Conservation (phyloP, 257 asterid genomes). For the Pogostemon cablin region DNA sequence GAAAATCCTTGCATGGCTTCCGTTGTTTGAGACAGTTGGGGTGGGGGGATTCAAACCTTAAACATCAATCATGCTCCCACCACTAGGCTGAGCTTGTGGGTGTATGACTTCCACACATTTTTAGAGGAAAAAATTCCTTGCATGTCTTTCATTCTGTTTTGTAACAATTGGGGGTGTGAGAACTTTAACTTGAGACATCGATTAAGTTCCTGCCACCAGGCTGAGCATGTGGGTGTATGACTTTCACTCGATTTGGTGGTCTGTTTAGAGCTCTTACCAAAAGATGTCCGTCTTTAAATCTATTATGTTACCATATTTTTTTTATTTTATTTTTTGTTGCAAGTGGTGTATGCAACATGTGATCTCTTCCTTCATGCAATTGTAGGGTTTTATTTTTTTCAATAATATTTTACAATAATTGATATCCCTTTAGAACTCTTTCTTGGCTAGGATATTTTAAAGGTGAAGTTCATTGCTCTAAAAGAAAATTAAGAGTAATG, state of each 20-base stretch:
- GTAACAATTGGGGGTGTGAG: not conserved
- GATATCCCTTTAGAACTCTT: not conserved
- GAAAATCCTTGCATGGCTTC: not conserved
- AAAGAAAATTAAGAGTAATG: not conserved
- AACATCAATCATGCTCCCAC: not conserved
- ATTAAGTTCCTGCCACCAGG: not conserved
- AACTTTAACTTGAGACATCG: not conserved
- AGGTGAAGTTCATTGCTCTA: not conserved
- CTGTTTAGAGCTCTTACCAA: not conserved
- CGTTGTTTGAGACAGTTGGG: not conserved
- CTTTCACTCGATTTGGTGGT: not conserved
- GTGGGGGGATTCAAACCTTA: not conserved
- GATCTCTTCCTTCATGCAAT: not conserved
- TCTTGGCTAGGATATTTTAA: not conserved
- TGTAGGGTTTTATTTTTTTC: not conserved
- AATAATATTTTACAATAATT: not conserved
- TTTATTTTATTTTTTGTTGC: not conserved
- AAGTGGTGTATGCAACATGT: not conserved
- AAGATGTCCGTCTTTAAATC: not conserved
- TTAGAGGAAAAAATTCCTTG: not conserved
- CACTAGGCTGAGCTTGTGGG: not conserved
- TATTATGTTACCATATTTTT: not conserved
- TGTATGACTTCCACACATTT: not conserved
- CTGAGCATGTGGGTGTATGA: not conserved
- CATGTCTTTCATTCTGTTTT: not conserved